A percentile compares a stretch with the other conserved stretches of the same genome.
Evolutionary conservation across 768 basidiomycete species (phyloP).

Genomic region (Leccinum pellstonianum): DNA sequence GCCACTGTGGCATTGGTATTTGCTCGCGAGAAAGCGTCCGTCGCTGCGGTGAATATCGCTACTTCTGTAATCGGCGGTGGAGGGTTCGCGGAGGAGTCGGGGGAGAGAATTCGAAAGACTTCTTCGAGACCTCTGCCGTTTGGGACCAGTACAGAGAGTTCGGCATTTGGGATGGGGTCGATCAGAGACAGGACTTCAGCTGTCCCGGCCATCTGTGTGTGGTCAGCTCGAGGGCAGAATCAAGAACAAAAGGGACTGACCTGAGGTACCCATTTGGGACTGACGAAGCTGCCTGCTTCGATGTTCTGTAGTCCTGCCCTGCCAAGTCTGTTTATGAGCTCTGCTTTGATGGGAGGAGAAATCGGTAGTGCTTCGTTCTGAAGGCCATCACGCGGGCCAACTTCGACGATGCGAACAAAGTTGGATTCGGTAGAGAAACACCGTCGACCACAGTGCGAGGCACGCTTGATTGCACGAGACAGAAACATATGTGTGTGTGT

Average conservation of each 20-base stretch:
- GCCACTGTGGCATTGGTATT: slow-evolving; percentile 78
- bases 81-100: slow-evolving; percentile 29
- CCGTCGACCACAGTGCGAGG: neutral
- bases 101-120: slow-evolving; percentile 55
- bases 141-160: slow-evolving; percentile 80
- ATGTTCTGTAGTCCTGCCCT: slow-evolving; percentile 66
- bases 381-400: slow-evolving; percentile 87
- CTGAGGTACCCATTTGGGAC: slow-evolving; percentile 93
- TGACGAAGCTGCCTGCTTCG: slow-evolving; percentile 89
- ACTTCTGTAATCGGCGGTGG: slow-evolving; percentile 75
- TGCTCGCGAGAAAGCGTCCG: slow-evolving; percentile 80
- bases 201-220: slow-evolving; percentile 80
- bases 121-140: slow-evolving; percentile 75
- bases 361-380: slow-evolving; percentile 84
- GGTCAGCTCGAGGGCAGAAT: neutral
- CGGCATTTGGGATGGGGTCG: slow-evolving; percentile 50
- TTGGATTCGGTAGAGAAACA: slow-evolving; percentile 17
- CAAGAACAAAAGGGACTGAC: slow-evolving; percentile 30
- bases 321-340: slow-evolving; percentile 74
- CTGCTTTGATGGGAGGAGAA: slow-evolving; percentile 70
- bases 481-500: slow-evolving; percentile 10
- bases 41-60: slow-evolving; percentile 85
- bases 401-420: slow-evolving; percentile 68
- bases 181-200: slow-evolving; percentile 65
- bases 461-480: slow-evolving; percentile 5